Evolutionary conservation across 2,329 filamentous ascomycete genomes (phyloP), one percentile per base, ranked within the genome.

Genomic region (Cryphonectria radicalis): DNA sequence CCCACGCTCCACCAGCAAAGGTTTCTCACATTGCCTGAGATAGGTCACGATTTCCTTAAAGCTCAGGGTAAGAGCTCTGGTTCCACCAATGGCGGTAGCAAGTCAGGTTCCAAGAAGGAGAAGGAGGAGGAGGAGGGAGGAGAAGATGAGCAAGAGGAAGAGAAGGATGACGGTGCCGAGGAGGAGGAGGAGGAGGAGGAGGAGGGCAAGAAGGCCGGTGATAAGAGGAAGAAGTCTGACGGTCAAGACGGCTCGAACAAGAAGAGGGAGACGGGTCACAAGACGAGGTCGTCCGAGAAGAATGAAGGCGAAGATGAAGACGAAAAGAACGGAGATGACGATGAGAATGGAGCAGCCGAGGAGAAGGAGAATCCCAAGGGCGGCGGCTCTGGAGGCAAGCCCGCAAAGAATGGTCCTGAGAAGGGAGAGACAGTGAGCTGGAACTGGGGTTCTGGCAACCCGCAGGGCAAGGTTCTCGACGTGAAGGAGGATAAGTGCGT

Each of bases 31-130:
- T 4, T 40, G 17, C 1, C 17, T 22, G 17, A 19, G n/a, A 11
- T 8, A 63, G 60, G 86, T 0, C 86, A 88, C 74, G 86, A 89
- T 77, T 78, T 83, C 28, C 78, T 86, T 71, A 88, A 88, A 76
- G 79, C 79, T 2, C 73, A 76, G 1, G 74, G 74, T 1, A 74
- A 74, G 8, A 71, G 74, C 4, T 50, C 66, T 7, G 59, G 40
- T 8, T 63, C 68, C 6, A 22, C 63, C 7, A 68, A 68, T n/a
- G 53, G 50, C 8, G 65, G 66, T 11, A 46, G 40, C 53, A 71
- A 71, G 55, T 66, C 71, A 4, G n/a, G 28, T 17, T 68, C n/a
- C 63, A 76, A 59, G 55, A 66, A 69, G 10, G 6, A 66, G 50
- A 43, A 73, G 7, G 59, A 66, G 1, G 68, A 70, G 37, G 55